Base-by-base conservation (phyloP, 2,329 filamentous ascomycete species). In the Chaetomium olivaceum region DNA sequence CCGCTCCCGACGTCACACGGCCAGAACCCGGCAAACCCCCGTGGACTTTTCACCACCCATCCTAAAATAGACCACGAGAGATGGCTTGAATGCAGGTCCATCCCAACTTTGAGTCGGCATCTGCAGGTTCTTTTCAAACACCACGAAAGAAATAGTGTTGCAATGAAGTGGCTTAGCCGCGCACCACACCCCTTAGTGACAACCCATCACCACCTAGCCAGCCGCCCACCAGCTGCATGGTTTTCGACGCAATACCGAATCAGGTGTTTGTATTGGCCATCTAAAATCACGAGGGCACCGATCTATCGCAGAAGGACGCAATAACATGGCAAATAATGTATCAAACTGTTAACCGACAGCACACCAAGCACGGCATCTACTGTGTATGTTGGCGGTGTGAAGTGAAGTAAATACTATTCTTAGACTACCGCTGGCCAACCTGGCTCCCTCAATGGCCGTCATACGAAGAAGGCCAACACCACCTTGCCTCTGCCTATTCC, bases 171-270 rank as follows among this genome's bases (percentile, higher is more conserved):
- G 7, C 50, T 48, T 56, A 56, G 39, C 50, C 39, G 51, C 60
- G 9, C 36, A 62, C 43, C n/a, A 12, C 25, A 29, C n/a, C 21
- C 25, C 19, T 5, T 25, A 29, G 19, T 7, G 16, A 4, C 25
- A 55, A 9, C 2, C 33, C 51, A 55, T 52, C 60, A 48, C 36
- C 52, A n/a, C n/a, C n/a, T n/a, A 25, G 51, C 51, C 36, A 62
- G n/a, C 56, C 51, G 58, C 46, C 48, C 54, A 29, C 36, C 36
- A 27, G 14, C 51, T 55, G 29, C 50, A 54, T 23, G 14, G 12
- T 52, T 14, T 19, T 46, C 50, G 8, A 31, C 19, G 50, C 51
- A 14, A n/a, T 39, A 50, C 23, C 36, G 25, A 29, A 25, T 6
- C 11, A 1, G 29, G 29, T 5, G 1, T 29, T 27, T 23, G 33